Conservation (phyloP, 1,139 yeast species). For the Lodderomyces elongisporus region DNA sequence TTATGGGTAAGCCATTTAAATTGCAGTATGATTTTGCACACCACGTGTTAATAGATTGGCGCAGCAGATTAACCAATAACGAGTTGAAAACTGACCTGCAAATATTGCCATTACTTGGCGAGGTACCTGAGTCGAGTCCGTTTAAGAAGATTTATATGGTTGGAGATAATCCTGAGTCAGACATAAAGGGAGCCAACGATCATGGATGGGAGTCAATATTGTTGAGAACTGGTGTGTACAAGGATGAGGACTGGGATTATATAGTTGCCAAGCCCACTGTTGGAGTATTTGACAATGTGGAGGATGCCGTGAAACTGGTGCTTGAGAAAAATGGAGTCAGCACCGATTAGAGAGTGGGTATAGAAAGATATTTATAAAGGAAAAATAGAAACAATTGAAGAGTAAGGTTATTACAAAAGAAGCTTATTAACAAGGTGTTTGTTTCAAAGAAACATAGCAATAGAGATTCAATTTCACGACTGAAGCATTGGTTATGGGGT, state of each 20-base stretch:
- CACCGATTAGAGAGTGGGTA: slow-evolving; percentile 3
- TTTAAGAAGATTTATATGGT: slow-evolving; percentile 76
- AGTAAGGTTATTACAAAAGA: too few species aligned
- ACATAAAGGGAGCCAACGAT: slow-evolving; percentile 80
- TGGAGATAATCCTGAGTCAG: slow-evolving; percentile 94
- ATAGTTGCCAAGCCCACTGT: slow-evolving; percentile 39
- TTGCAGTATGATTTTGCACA: slow-evolving; percentile 85
- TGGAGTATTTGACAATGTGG: slow-evolving; percentile 48
- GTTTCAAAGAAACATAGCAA: too few species aligned
- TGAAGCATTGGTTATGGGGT: too few species aligned
- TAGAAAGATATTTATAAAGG: too few species aligned
- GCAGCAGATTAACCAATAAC: slow-evolving; percentile 24
- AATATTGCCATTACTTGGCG: slow-evolving; percentile 34
- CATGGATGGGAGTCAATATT: slow-evolving; percentile 87
- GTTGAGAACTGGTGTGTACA: slow-evolving; percentile 83
- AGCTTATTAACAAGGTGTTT: too few species aligned
- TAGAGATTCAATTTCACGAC: too few species aligned
- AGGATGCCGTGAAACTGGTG: slow-evolving; percentile 37
- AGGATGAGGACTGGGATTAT: slow-evolving; percentile 54
- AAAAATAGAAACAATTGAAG: too few species aligned
- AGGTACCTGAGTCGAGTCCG: slow-evolving; percentile 34
- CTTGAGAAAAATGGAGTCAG: slow-evolving; percentile 17
- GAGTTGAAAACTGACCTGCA: slow-evolving; percentile 18
- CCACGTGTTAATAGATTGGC: slow-evolving; percentile 60
- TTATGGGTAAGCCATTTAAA: slow-evolving; percentile 81